phyloP scores from a whole-genome alignment of 192 early-diverging fungal genomes.

The Backusella circina region DNA sequence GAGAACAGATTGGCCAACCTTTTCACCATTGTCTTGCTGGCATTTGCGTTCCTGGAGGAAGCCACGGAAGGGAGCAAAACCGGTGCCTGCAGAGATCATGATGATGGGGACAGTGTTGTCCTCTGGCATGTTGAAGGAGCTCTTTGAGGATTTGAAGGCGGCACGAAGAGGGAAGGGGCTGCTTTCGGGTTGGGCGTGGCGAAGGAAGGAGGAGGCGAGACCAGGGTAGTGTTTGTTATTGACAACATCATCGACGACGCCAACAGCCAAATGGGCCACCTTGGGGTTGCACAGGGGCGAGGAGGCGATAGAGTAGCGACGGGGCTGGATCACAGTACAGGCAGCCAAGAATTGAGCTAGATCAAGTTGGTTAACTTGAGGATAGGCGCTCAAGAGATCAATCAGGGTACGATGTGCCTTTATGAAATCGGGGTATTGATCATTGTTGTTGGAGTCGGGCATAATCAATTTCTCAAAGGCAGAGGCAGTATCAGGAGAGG shows the following conservation, averaged over 20 bases:
- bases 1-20: slow-evolving; percentile 58
- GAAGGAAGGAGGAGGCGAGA: slow-evolving; percentile 27
- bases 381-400: slow-evolving; percentile 24
- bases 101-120: slow-evolving; percentile 60
- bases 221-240: slow-evolving; percentile 22
- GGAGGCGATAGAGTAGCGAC: slow-evolving; percentile 83
- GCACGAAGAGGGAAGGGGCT: slow-evolving; percentile 13
- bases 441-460: slow-evolving; percentile 28
- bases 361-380: slow-evolving; percentile 26
- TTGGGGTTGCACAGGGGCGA: slow-evolving; percentile 49
- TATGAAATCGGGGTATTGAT: slow-evolving; percentile 30
- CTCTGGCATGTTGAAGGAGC: slow-evolving; percentile 60
- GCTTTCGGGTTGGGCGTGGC: slow-evolving; percentile 15
- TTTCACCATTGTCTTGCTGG: slow-evolving; percentile 32
- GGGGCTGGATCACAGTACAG: slow-evolving; percentile 59
- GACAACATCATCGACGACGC: slow-evolving; percentile 31
- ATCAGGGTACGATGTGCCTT: slow-evolving; percentile 23
- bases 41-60: slow-evolving; percentile 60
- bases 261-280: slow-evolving; percentile 24
- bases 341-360: slow-evolving; percentile 40
- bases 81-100: slow-evolving; percentile 91
- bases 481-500: slow-evolving; percentile 31
- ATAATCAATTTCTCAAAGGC: slow-evolving; percentile 23
- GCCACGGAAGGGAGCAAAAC: slow-evolving; percentile 88
- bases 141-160: slow-evolving; percentile 25